Base-by-base conservation (phyloP, 331 rosid species). In the Dryas integrifolia region DNA sequence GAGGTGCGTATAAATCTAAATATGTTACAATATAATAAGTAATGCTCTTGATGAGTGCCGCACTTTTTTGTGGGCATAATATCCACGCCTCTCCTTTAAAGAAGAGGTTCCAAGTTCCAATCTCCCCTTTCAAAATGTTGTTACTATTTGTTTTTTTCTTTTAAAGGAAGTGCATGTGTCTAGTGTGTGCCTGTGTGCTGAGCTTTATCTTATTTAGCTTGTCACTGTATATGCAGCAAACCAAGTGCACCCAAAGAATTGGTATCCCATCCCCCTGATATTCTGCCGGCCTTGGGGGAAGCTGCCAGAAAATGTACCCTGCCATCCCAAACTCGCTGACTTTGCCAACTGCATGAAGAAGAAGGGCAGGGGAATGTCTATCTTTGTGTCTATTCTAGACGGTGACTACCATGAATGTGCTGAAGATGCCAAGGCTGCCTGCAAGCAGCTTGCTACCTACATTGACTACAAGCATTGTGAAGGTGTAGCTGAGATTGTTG, bases 311-410 rank as follows among this genome's bases (percentile, higher is more conserved):
- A 95, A 95, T 72, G 99, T 95, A 67, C 78, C 99, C 9, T 95
- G 99, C 79, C 99, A 95, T 84, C 99, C 99, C 57, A 95, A 95
- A 86, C 96, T 95, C n/a, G 99, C 99, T 1, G 99, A 95, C 76
- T 95, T 95, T 13, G 99, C 99, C 16, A 95, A 95, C 82, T 95
- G 96, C 83, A 86, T 95, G 98, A 95, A 92, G 88, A 95, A 95
- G 87, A 95, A 92, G 77, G 99, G 99, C 65, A 83, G 99, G 64
- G 99, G 99, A 85, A 89, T 95, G 99, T 92, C 99, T 59, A 80
- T 95, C 57, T 95, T 95, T 85, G 84, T 95, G 72, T 89, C 97
- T 77, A 95, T 95, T 72, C 73, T 95, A 15, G 99, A 95, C 49
- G 99, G 99, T 58, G 97, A 95, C 83, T 95, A 95, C 79, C 90